Base-by-base conservation (phyloP, 225 moss, liverwort and hornwort genomes). In the Pseudoscleropodium purum region DNA sequence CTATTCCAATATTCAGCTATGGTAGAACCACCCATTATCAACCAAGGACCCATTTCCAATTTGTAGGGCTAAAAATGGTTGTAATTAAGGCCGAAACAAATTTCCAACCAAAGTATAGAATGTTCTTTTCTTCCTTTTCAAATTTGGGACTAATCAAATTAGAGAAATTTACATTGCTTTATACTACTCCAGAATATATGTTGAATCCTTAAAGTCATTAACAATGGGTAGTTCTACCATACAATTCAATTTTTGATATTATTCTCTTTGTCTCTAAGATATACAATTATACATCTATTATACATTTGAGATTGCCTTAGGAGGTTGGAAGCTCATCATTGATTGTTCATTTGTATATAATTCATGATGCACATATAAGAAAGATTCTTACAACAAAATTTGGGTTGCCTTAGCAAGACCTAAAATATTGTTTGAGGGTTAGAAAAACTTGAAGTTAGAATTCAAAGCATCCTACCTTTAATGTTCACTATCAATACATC, bases 381-480 rank as follows among this genome's bases (percentile, higher is more conserved):
- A 37, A 25, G 13, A 39, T 70, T 69, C 1, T 13, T 39, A 39
- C 36, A n/a, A 25, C 1, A 8, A 14, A 25, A 39, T 39, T 69
- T n/a, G 23, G 23, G 0, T 23, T 39, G 7, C 1, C 70, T 13
- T 24, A 70, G 0, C 0, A 70, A 4, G 39, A 39, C 14, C 25
- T 39, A 25, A 70, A 39, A 25, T 24, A 4, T 39, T 0, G 1
- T 25, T 13, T 70, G 7, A 70, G 4, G 25, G 25, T 39, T 39
- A 24, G 25, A 70, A 31, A 24, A 24, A 39, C 37, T 37, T 21
- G 25, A 70, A 25, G 25, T 39, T 39, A 70, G 39, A 24, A 39
- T 25, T 70, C 24, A 70, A n/a, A 39, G 8, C 14, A 39, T 14
- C 8, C 5, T 39, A n/a, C 2, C 2, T n/a, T 39, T 24, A 39